Evolutionary conservation across 768 basidiomycete species (phyloP), one percentile per base, ranked within the genome.

Genomic region (Lactarius pseudohatsudake): DNA sequence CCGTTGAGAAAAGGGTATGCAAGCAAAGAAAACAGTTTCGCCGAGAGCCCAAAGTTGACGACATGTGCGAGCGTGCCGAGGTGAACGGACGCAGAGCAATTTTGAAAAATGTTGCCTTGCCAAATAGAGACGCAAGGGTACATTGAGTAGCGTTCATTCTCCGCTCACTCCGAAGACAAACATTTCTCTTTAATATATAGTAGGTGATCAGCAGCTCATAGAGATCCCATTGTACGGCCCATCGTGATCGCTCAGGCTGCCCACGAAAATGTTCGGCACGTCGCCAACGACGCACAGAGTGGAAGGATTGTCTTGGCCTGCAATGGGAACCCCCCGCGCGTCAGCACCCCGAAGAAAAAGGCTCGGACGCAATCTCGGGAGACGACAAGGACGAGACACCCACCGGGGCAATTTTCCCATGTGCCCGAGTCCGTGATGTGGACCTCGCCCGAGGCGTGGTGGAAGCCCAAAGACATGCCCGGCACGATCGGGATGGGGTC

Each of bases 281-380:
- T 82, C 82, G 1, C 86, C 87, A n/a, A 80, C 79, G 9, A 74
- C 79, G 74, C 88, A 89, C 65, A 80, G 72, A 4, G 56, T 68
- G 66, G 80, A 84, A 7, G 80, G 70, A 71, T 90, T 89, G 69
- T 90, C 89, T 65, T 88, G 82, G 4, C 87, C 85, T 85, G 22
- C n/a, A 61, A 40, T 58, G 13, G 5, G 26, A 22, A 4, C 2
- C 26, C 22, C 50, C 13, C 3, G n/a, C 11, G 4, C 9, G 26
- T 61, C 36, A 65, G 34, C 38, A 6, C 34, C 41, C 11, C 18
- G 4, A n/a, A 22, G 16, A 41, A 26, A 16, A 34, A 3, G 11
- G 11, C 11, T 11, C 50, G 22, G 2, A 11, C 13, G 6, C 13
- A 15, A 4, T 26, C 50, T 22, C 0, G 26, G 22, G 22, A 53